Base-by-base conservation (phyloP, 2,329 filamentous ascomycete species). In the Cordyceps pruinosa region DNA sequence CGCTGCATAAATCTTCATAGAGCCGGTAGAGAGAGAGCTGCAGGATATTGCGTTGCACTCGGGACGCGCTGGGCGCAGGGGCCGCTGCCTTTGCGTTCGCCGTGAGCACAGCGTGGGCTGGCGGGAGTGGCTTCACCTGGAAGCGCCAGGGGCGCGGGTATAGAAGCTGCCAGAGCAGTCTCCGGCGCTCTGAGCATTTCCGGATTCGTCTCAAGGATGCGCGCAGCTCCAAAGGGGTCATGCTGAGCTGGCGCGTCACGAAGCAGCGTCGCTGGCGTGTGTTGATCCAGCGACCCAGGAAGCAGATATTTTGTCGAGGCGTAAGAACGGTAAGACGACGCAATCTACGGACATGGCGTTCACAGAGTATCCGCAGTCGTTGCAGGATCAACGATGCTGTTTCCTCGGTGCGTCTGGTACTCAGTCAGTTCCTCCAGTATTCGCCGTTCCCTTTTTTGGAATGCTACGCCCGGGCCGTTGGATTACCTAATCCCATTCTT, bases 101-200 rank as follows among this genome's bases (percentile, higher is more conserved):
- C 37, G 25, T 34, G 37, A 45, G 37, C 37, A 53, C 37, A 34
- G 34, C 39, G 50, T 44, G 26, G 25, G 49, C n/a, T 8, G 49
- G 35, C 19, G 49, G 49, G 5, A 44, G 49, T 23, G 49, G 37
- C 7, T 52, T 44, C 26, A 19, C 25, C 49, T 44, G n/a, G 26
- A 52, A 52, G 37, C 19, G 49, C 50, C 50, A 53, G 13, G 50
- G 50, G 50, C 8, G 19, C 37, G 50, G 39, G 28, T 45, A 53
- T 3, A 53, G 50, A n/a, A 53, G 50, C 50, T 53, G 26, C 50
- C 28, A 53, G 50, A 53, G 50, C 39, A 53, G 50, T 44, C 21
- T 53, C 12, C 50, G 50, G 19, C 50, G 50, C 37, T 25, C 37
- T n/a, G 50, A 53, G 50, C 50, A 53, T 8, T 44, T 34, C 3